A percentile compares a stretch with the other conserved stretches of the same genome.
Conservation (phyloP, 495 filamentous ascomycete species). For the Gamarada debralockiae region DNA sequence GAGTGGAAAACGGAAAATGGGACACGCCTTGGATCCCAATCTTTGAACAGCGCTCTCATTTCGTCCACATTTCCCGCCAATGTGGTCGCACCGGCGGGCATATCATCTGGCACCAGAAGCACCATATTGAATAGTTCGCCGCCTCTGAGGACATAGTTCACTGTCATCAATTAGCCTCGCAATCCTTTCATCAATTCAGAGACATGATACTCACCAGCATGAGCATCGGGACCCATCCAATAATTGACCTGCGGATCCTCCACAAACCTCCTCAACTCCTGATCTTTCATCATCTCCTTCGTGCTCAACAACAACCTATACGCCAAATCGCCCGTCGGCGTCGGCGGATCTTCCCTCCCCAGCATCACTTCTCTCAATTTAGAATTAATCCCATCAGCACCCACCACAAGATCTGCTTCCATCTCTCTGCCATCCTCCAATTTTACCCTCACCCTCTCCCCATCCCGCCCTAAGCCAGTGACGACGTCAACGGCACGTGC, state of each 20-base stretch:
- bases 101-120: constrained; percentile 63
- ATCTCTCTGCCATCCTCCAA: constrained; percentile 31
- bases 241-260: constrained; percentile 57
- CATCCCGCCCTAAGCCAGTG: neutral
- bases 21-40: constrained; percentile 49
- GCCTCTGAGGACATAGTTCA: constrained; percentile 58
- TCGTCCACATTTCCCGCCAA: constrained; percentile 58
- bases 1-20: too few species aligned
- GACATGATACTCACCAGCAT: constrained; percentile 3
- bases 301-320: constrained; percentile 58
- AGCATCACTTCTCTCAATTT: constrained; percentile 44
- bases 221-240: constrained; percentile 57
- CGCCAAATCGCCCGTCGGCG: constrained; percentile 63
- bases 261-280: constrained; percentile 43
- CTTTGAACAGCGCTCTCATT: constrained; percentile 57
- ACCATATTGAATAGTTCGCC: constrained; percentile 67
- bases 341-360: constrained; percentile 37
- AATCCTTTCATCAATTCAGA: neutral
- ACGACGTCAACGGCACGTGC: constrained; percentile 29
- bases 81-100: constrained; percentile 51
- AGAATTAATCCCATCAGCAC: constrained; percentile 56
- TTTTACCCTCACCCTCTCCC: constrained; percentile 23
- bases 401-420: constrained; percentile 50
- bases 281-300: constrained; percentile 48
- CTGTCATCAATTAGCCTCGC: constrained; percentile 33